phyloP scores from a whole-genome alignment of 225 moss, liverwort and hornwort genomes.

The Physcomitrium patens region DNA sequence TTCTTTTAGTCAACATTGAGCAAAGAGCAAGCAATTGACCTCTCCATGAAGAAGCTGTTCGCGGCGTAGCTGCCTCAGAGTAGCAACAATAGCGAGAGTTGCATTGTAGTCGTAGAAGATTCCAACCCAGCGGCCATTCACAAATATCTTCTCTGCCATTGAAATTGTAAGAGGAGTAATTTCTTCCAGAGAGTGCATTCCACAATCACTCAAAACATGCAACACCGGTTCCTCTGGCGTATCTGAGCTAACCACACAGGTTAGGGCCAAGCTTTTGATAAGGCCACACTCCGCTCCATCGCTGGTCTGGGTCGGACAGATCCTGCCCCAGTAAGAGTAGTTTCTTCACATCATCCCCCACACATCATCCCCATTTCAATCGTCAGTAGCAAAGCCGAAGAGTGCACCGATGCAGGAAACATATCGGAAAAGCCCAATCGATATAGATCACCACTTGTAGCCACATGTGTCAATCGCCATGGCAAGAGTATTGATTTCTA shows the following conservation, averaged over 20 bases:
- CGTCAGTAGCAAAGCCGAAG: slow-evolving; percentile 21
- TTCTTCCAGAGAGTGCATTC: slow-evolving; percentile 42
- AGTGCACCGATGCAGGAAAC: not conserved
- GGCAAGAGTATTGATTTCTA: slow-evolving; percentile 16
- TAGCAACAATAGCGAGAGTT: slow-evolving; percentile 35
- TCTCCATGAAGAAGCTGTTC: slow-evolving; percentile 53
- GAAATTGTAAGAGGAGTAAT: slow-evolving; percentile 32
- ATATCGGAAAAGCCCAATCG: not conserved
- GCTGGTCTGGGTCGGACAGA: slow-evolving; percentile 84
- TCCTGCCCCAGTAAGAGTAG: slow-evolving; percentile 81
- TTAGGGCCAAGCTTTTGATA: slow-evolving; percentile 79
- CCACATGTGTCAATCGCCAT: not conserved
- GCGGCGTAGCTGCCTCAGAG: slow-evolving; percentile 48
- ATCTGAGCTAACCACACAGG: slow-evolving; percentile 69
- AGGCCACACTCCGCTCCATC: slow-evolving; percentile 84
- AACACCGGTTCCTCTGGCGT: slow-evolving; percentile 62
- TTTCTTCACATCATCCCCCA: slow-evolving; percentile 53
- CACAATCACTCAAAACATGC: slow-evolving; percentile 36
- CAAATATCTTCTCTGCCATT: slow-evolving; percentile 56
- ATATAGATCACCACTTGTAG: slow-evolving; percentile 4
- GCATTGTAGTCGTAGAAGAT: slow-evolving; percentile 33
- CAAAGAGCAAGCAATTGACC: slow-evolving; percentile 26
- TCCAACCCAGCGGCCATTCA: slow-evolving; percentile 82
- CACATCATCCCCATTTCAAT: slow-evolving; percentile 9
- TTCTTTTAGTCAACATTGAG: not conserved